A percentile compares a stretch with the other conserved stretches of the same genome.
Conservation (phyloP, 441 rosid species). For the Erodium moschatum region DNA sequence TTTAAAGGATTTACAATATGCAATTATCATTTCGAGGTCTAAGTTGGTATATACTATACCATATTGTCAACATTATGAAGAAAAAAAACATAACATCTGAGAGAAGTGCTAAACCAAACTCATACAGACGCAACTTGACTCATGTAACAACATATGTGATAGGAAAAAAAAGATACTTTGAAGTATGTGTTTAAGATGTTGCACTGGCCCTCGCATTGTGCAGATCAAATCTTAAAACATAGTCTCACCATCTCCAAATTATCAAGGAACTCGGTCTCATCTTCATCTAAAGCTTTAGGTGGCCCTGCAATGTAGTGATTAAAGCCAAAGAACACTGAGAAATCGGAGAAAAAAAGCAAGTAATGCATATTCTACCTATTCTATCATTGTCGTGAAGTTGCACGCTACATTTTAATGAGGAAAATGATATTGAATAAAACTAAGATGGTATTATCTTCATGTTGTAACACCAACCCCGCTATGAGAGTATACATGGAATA, state of each 20-base stretch:
- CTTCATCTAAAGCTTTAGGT: slow-evolving; percentile 91
- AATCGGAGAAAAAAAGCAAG: slow-evolving; percentile 4
- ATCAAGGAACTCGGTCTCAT: slow-evolving; percentile 91
- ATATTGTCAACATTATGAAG: neutral
- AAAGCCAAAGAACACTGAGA: slow-evolving; percentile 12
- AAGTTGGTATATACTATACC: neutral
- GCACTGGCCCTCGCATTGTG: slow-evolving; percentile 9
- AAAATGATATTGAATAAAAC: neutral
- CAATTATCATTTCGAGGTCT: neutral
- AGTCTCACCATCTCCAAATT: slow-evolving; percentile 60
- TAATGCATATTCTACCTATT: neutral
- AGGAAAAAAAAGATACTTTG: neutral
- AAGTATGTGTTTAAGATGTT: neutral
- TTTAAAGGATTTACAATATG: neutral
- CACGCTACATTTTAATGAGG: neutral
- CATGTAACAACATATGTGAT: neutral
- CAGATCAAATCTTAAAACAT: slow-evolving; percentile 6
- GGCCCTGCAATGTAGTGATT: slow-evolving; percentile 43
- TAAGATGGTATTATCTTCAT: neutral
- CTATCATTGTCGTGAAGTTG: neutral
- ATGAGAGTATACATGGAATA: neutral
- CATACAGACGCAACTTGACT: slow-evolving; percentile 1
- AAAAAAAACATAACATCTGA: neutral
- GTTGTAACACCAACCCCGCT: slow-evolving; percentile 1
- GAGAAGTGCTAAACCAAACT: neutral